These are phyloP conservation scores for Lactifluus pinguis DNA, from an alignment of 768 basidiomycete genomes.

Conservation along the genomic window DNA sequence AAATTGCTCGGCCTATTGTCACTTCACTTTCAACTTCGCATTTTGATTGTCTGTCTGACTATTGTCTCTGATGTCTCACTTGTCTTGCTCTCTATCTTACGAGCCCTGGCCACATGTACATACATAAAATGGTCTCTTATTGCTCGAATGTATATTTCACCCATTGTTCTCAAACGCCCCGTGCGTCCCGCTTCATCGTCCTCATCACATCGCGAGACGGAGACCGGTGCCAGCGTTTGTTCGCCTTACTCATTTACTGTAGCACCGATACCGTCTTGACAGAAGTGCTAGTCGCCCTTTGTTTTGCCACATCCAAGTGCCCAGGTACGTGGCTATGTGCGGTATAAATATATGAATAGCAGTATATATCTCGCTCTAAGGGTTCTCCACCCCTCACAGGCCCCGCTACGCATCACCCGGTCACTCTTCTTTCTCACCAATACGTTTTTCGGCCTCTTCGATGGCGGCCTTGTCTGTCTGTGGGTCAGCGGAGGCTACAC, in stretches of 20 bases:
- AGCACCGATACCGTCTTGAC: background rate
- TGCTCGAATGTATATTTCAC: too few relatives aligned
- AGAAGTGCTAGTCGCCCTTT: background rate
- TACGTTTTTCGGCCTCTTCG: constrained; percentile 81
- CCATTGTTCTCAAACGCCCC: too few relatives aligned
- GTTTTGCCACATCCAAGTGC: background rate
- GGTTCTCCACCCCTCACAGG: background rate
- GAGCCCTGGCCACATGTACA: too few relatives aligned
- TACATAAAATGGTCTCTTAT: too few relatives aligned
- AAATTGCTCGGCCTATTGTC: too few relatives aligned
- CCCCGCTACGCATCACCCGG: background rate
- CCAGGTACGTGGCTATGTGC: background rate
- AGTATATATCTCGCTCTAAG: constrained; percentile 9
- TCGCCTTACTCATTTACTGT: background rate
- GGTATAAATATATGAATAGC: constrained; percentile 6
- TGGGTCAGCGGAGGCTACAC: constrained; percentile 48
- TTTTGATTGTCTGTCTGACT: too few relatives aligned
- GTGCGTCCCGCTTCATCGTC: too few relatives aligned
- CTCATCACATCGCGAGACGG: too few relatives aligned
- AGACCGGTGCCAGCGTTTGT: background rate
- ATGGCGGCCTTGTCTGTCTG: constrained; percentile 81
- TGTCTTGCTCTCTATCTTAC: too few relatives aligned
- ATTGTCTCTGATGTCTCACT: too few relatives aligned
- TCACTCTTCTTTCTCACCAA: constrained; percentile 57
- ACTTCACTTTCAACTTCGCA: too few relatives aligned